Evolutionary conservation across 192 early-diverging fungal genomes (phyloP), one percentile per base, ranked within the genome.

Genomic region (Dimargaris xerosporica): DNA sequence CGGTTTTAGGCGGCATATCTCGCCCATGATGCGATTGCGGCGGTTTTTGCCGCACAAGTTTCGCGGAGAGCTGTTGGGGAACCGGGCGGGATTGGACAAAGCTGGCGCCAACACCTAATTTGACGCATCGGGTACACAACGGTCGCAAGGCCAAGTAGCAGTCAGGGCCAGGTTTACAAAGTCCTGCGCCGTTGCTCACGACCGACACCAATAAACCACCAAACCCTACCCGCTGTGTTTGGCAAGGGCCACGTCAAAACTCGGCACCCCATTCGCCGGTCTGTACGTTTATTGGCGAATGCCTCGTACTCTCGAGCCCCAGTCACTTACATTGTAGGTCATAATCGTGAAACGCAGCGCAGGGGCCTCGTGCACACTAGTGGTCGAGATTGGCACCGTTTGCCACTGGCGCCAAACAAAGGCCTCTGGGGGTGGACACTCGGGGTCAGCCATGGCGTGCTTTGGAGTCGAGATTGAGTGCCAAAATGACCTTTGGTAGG

Each of bases 11-110:
- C 70, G 47, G 0, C 66, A 53, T 0, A 83, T 58, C 56, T 83
- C 81, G 42, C 65, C 65, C 2, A 79, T 58, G 3, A 83, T 30
- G 56, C 65, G 69, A 19, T 70, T 64, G 23, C 65, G 66, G 15
- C 81, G 75, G 3, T 65, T 63, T 61, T 80, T 80, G 73, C 75
- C 73, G 16, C 71, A 75, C 23, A 83, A 67, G 11, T 75, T 71
- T 19, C 66, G 66, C 39, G 76, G 72, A 54, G 67, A 76, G 5
- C 79, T 73, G 44, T 80, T 73, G 0, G 79, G 79, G 48, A 79
- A 80, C 58, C 77, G 71, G 17, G 65, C 63, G 28, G 77, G 73
- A 12, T 71, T 68, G 28, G 78, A 67, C 16, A 83, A 67, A 16
- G 67, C 71, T 44, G 80, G 81, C 48, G 79, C 80, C 2, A 83